Evolutionary conservation across 371 early-diverging fungal genomes (phyloP), one percentile per base, ranked within the genome.

Genomic region (Mortierella sp.): DNA sequence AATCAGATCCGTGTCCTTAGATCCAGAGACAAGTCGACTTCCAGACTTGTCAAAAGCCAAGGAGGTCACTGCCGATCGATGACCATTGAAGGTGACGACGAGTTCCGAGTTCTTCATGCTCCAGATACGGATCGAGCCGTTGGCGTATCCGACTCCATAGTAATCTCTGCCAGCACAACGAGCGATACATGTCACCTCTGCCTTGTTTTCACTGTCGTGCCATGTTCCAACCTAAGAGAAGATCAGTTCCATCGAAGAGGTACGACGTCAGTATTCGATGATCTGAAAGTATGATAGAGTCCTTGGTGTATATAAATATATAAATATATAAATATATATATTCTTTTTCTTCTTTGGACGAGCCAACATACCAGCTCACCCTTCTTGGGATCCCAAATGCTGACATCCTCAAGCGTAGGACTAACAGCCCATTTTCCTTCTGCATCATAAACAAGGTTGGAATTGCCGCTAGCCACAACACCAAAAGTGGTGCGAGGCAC

Each of bases 1-100:
- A 71, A 98, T 92, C 26, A 98, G 71, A 77, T 97, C 96, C 1
- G 97, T 97, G 74, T 98, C 99, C 64, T 83, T 87, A 4, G 96
- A 92, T 28, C 98, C 99, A 0, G 96, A 96, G 0, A 92, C 97
- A 43, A 98, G 88, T 43, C 92, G 86, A 7, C 93, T 88, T 18
- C 96, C 96, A 37, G 86, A 76, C 19, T 82, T 70, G 58, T 97
- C 95, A 72, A 93, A 97, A 6, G 89, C 82, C 21, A 98, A 83
- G 14, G 95, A 88, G 43, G 96, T 90, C 14, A 98, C 94, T 12
- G 95, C 92, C 11, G 92, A 87, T 29, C 92, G 87, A 85, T 98
- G 99, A 18, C 99, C 99, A 72, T 95, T 97, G 68, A 98, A 90
- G 30, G 92, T 91, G 21, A 95, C 92, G 29, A 82, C 75, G 12